Conservation (phyloP, 768 basidiomycete genomes). For the Crucibulum laeve region DNA sequence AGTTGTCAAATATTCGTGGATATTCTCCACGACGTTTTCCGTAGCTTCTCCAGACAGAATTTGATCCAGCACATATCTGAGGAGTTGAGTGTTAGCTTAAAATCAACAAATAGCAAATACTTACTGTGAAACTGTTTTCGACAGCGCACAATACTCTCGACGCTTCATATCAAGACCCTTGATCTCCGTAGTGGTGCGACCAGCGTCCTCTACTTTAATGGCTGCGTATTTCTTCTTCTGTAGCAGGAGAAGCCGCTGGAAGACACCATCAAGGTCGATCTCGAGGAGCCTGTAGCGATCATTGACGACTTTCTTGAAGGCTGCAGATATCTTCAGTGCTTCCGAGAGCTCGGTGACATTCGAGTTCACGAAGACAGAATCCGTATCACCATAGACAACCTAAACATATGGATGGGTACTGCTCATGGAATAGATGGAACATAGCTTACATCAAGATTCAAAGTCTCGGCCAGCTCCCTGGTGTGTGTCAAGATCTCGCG, state of each 20-base stretch:
- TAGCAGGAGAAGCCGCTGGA: conserved; percentile 85
- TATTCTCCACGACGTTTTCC: conserved; percentile 83
- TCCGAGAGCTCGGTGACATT: conserved; percentile 85
- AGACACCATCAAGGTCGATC: conserved; percentile 93
- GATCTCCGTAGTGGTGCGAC: conserved; percentile 76
- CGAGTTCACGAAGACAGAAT: conserved; percentile 98
- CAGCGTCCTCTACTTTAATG: conserved; percentile 85
- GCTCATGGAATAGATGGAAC: neutral
- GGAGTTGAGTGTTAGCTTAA: neutral
- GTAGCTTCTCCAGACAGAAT: conserved; percentile 90
- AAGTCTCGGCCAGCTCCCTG: conserved; percentile 84
- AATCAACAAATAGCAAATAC: conserved; percentile 20
- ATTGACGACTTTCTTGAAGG: conserved; percentile 96
- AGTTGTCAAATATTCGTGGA: conserved; percentile 85
- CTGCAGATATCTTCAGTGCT: conserved; percentile 85
- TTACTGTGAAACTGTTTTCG: conserved; percentile 90
- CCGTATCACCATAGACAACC: conserved; percentile 99
- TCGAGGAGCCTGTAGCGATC: conserved; percentile 93
- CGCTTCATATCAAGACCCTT: conserved; percentile 99
- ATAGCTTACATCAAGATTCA: conserved; percentile 77
- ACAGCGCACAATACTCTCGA: conserved; percentile 88
- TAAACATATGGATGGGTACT: conserved; percentile 22
- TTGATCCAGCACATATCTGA: conserved; percentile 83
- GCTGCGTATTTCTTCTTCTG: conserved; percentile 99
- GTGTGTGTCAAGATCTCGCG: conserved; percentile 96